Evolutionary conservation across 306 rosid genomes (phyloP), one percentile per base, ranked within the genome.

Genomic region (Dalbergia oliveri): DNA sequence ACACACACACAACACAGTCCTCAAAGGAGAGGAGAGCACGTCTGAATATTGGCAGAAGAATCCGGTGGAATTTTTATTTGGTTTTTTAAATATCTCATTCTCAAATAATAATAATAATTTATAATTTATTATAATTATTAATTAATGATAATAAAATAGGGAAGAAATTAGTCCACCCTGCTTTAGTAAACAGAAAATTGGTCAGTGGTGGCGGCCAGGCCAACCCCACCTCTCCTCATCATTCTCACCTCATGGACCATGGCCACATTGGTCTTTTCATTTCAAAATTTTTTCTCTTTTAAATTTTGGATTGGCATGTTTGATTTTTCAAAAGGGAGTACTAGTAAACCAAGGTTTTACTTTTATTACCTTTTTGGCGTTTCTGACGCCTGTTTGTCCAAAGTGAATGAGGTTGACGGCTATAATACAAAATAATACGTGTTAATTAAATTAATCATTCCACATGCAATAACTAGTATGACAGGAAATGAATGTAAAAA

Each of bases 11-110:
- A 21, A 10, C 21, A 4, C 15, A 21, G 34, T 62, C 62, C 21
- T 18, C 43, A 77, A 77, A 72, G 85, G 75, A 61, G 79, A 73
- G 90, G 87, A 67, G 37, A 65, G 88, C 92, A 84, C 90, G 84
- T 87, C 78, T 76, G 79, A 77, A 69, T 26, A 34, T 31, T 45
- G 78, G 61, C 78, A 73, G 75, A 63, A 79, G 85, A 93, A 69
- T 89, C 82, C 78, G 86, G 88, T 34, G 78, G 81, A 66, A 79
- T 59, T 44, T 75, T 12, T 39, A 26, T 51, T 73, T 67, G 16
- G 2, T 59, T 81, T 11, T 54, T 44, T 16, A 1, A 16, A 50
- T 53, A 12, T 50, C 31, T 33, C 49, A 33, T 77, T 59, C 34
- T 18, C 12, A 21, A 41, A 21, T 61, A 41, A 13, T 3, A 49